Base-by-base conservation (phyloP, 192 early-diverging fungal genomes). In the Coemansia sp. region DNA sequence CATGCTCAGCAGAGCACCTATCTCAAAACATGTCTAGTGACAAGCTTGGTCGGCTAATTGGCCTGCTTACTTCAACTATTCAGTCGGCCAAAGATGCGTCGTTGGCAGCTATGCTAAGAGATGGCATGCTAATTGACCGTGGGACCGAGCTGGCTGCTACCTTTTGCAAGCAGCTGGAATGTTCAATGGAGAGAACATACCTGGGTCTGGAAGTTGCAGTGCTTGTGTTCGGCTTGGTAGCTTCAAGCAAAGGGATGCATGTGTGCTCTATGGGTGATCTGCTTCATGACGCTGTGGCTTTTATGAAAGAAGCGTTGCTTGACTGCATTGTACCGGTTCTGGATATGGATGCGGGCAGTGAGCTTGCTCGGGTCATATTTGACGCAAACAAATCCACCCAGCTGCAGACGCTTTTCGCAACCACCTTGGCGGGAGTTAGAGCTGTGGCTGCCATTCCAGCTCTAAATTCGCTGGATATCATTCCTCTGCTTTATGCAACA, bases 401-500 rank as follows among this genome's bases (percentile, higher is more conserved):
- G 20, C 5, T 76, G 6, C 63, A 55, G 13, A 50, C 67, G 3
- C 45, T 76, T 10, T 36, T 76, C 5, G 67, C 58, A 5, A 39
- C 57, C 2, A 44, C 61, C 31, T 68, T 76, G 1, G 53, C 50
- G 3, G 55, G 56, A 21, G 60, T 55, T 9, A 41, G 37, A 12
- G 50, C 73, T 1, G 42, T 66, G 1, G 16, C 63, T n/a, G 38
- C 55, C 14, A 45, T 70, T 30, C 50, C 61, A 13, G 53, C 40
- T 12, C 62, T 55, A 41, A 59, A 56, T 11, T 41, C 50, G 4
- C 55, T 76, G 5, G 68, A 76, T 38, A 52, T 65, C 5, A 65
- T 76, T 33, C 64, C 73, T 3, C 58, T 76, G 14, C 63, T 76
- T 1, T 76, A 70, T 55, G 67, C 68, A 21, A 61, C 73, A n/a